Evolutionary conservation across 805 yeast genomes (phyloP).

Genomic region (Pichia gijzeniarum): DNA sequence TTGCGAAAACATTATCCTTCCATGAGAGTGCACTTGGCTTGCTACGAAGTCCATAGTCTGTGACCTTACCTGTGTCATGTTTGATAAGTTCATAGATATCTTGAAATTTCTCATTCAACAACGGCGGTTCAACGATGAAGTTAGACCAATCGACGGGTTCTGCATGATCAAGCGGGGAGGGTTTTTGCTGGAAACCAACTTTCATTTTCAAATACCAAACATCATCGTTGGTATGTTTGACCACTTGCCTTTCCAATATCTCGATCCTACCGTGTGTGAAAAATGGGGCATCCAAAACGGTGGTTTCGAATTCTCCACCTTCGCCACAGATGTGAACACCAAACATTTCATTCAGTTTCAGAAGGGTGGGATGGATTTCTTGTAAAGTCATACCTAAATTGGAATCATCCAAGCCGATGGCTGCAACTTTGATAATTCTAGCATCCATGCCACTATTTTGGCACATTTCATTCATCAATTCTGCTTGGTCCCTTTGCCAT

Average conservation of each 20-base stretch:
- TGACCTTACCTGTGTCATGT: neutral
- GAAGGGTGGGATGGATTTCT: constrained; percentile 53
- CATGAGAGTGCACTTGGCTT: neutral
- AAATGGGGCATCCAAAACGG: constrained; percentile 87
- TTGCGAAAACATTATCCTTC: constrained; percentile 14
- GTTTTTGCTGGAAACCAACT: constrained; percentile 38
- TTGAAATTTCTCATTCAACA: constrained; percentile 38
- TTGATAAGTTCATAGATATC: constrained; percentile 11
- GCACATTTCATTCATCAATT: constrained; percentile 79
- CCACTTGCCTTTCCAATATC: constrained; percentile 34
- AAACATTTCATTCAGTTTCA: constrained; percentile 51
- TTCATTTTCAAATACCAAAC: constrained; percentile 60
- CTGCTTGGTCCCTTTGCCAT: constrained; percentile 85
- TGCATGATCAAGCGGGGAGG: neutral
- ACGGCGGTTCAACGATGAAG: constrained; percentile 28
- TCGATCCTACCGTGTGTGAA: constrained; percentile 50
- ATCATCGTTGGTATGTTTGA: constrained; percentile 52
- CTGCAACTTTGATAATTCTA: constrained; percentile 85
- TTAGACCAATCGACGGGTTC: constrained; percentile 11
- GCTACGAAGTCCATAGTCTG: neutral
- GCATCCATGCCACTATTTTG: constrained; percentile 66
- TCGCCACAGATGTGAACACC: constrained; percentile 96
- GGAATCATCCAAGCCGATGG: constrained; percentile 62
- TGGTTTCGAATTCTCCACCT: constrained; percentile 96
- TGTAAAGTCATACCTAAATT: constrained; percentile 67